phyloP scores from a whole-genome alignment of 495 filamentous ascomycete species.

The Lophium mytilinum region DNA sequence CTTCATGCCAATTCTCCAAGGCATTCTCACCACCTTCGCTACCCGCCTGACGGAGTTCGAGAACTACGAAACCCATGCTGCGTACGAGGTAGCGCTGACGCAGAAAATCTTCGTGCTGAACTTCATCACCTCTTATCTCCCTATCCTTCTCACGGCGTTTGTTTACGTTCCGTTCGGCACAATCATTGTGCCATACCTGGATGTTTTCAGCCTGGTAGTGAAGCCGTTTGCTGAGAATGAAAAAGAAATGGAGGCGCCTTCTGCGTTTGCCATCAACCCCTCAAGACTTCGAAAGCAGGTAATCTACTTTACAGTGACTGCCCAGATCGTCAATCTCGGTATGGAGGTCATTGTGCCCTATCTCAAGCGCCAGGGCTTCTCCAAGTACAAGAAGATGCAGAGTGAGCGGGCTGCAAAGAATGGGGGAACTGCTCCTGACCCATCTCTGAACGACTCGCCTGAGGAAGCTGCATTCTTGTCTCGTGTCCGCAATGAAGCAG shows the following conservation, averaged over 20 bases:
- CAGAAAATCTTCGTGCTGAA: conserved; percentile 92
- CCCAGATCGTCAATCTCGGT: conserved; percentile 80
- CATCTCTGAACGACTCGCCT: conserved; percentile 46
- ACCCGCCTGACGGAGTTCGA: conserved; percentile 75
- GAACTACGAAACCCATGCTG: conserved; percentile 80
- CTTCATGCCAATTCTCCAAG: conserved; percentile 67
- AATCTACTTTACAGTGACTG: conserved; percentile 94
- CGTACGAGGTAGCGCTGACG: conserved; percentile 73
- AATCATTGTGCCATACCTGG: conserved; percentile 78
- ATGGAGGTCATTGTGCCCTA: conserved; percentile 84
- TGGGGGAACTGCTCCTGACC: conserved; percentile 30
- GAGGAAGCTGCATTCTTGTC: conserved; percentile 72
- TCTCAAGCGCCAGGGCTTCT: conserved; percentile 63
- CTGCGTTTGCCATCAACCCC: conserved; percentile 72
- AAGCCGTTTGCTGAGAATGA: conserved; percentile 66
- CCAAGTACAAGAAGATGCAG: conserved; percentile 66
- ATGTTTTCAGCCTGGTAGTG: conserved; percentile 73
- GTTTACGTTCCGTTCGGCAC: conserved; percentile 93
- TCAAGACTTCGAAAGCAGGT: conserved; percentile 81
- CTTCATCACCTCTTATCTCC: conserved; percentile 93
- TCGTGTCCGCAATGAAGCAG: conserved; percentile 79
- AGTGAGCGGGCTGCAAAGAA: conserved; percentile 46
- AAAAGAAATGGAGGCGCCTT: conserved; percentile 51
- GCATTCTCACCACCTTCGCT: conserved; percentile 68
- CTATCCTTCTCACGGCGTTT: conserved; percentile 88